Base-by-base conservation (phyloP, 2,329 filamentous ascomycete species). In the Aureobasidium sp. region DNA sequence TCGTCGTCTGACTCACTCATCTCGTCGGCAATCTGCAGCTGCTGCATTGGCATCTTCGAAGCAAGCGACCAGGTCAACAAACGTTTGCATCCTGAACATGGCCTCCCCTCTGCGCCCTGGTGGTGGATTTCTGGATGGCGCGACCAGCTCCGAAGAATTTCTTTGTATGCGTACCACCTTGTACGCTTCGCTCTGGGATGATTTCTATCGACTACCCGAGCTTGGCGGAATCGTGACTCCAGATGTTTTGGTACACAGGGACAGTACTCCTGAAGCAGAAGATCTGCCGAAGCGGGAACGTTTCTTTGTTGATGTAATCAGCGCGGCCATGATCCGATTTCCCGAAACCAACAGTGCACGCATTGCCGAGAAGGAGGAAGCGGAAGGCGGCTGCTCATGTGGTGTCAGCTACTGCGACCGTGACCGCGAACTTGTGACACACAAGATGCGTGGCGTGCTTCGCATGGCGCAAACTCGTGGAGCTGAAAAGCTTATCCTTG, bases 151-250 rank as follows among this genome's bases (percentile, higher is more conserved):
- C 63, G 84, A 87, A 66, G 84, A 86, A 66, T 81, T 77, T 25
- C 75, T 87, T 2, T 87, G 84, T 66, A 77, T 80, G 64, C 79
- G 82, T 17, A 84, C 81, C 3, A 86, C 84, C 0, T 73, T 86
- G 0, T 78, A 83, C 4, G 79, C 83, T 0, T 83, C 83, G 0
- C 74, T 87, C 0, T 76, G 75, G 17, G 81, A 86, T 35, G 72
- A 77, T 8, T 84, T 80, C 68, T 86, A 87, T 68, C 78, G 82
- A 0, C 73, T 87, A 0, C 83, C 84, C 0, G 82, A 85, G 64
- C 65, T 81, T 0, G 80, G 81, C 0, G 81, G 75, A 1, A 71
- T 86, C 1, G 84, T 77, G 62, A 84, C 82, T 0, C 76, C 77
- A 0, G 83, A 86, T 46, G 79, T 86, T 0, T 70, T 86, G 1